A percentile compares a stretch with the other conserved stretches of the same genome.
Evolutionary conservation across 306 rosid genomes (phyloP).

Genomic region (Boehmeria nivea): DNA sequence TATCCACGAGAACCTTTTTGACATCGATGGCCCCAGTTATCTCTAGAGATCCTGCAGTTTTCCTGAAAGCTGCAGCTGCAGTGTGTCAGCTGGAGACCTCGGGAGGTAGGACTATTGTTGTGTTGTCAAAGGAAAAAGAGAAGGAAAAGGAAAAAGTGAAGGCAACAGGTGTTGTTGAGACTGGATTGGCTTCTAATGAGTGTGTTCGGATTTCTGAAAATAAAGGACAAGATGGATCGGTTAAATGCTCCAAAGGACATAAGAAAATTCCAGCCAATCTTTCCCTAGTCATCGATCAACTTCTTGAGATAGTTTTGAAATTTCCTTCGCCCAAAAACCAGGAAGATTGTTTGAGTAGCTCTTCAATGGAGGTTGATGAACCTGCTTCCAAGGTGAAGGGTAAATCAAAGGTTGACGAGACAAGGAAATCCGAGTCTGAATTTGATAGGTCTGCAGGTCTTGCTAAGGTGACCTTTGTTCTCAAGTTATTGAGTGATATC

Average conservation of each 20-base stretch:
- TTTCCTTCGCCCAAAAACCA: slow-evolving; percentile 51
- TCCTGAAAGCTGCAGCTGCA: slow-evolving; percentile 86
- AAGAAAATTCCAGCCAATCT: slow-evolving; percentile 89
- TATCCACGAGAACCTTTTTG: slow-evolving; percentile 66
- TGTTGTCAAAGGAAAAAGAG: slow-evolving; percentile 74
- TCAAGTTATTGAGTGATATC: slow-evolving; percentile 88
- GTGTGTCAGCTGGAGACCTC: slow-evolving; percentile 93
- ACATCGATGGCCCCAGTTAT: slow-evolving; percentile 92
- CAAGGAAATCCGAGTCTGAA: slow-evolving; percentile 48
- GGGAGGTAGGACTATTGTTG: slow-evolving; percentile 79
- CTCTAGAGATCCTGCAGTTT: slow-evolving; percentile 90
- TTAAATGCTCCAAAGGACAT: slow-evolving; percentile 77
- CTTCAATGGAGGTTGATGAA: slow-evolving; percentile 89
- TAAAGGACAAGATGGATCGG: slow-evolving; percentile 71
- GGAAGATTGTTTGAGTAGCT: slow-evolving; percentile 43
- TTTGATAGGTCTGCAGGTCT: slow-evolving; percentile 83
- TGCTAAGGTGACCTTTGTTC: slow-evolving; percentile 91
- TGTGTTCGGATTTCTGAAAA: slow-evolving; percentile 70
- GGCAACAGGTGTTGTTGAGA: slow-evolving; percentile 55
- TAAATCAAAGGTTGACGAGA: slow-evolving; percentile 84
- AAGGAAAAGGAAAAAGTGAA: slow-evolving; percentile 86
- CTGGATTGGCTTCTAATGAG: slow-evolving; percentile 67
- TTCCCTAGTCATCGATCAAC: slow-evolving; percentile 92
- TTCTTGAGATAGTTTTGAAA: slow-evolving; percentile 86
- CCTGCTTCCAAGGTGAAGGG: slow-evolving; percentile 88